phyloP scores from a whole-genome alignment of 2,329 filamentous ascomycete species.

The Ilyonectria mors-panacis region DNA sequence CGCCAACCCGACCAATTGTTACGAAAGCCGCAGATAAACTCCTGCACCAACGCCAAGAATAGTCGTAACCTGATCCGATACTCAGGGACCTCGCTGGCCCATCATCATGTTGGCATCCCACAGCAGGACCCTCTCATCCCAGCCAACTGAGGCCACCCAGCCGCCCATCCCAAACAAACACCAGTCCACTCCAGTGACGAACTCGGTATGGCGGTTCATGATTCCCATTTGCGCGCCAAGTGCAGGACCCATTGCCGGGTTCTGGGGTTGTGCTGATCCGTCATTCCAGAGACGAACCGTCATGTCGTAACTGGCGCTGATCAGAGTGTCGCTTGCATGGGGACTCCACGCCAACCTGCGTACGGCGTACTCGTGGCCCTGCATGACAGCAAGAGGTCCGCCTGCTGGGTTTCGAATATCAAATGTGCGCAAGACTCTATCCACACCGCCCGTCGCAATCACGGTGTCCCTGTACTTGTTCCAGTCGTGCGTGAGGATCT shows the following conservation, averaged over 20 bases:
- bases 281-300: conserved; percentile 95
- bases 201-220: conserved; percentile 96
- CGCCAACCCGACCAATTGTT: conserved; percentile 10
- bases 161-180: conserved; percentile 95
- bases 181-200: conserved; percentile 97
- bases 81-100: conserved; percentile 46
- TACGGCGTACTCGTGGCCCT: conserved; percentile 93
- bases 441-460: conserved; percentile 90
- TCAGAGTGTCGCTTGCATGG: conserved; percentile 88
- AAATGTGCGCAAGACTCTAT: conserved; percentile 88
- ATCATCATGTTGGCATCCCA: conserved; percentile 84
- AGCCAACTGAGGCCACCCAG: conserved; percentile 94
- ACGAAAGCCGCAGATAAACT: conserved; percentile 24
- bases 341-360: conserved; percentile 91
- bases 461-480: conserved; percentile 95
- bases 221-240: conserved; percentile 82
- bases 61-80: neutral
- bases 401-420: conserved; percentile 84
- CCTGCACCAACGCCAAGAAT: conserved; percentile 39
- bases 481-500: conserved; percentile 97
- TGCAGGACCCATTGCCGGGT: conserved; percentile 54
- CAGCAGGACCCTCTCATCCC: conserved; percentile 92
- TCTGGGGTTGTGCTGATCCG: conserved; percentile 63
- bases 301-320: conserved; percentile 98
- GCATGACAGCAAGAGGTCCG: conserved; percentile 81